phyloP scores from a whole-genome alignment of 768 basidiomycete genomes.

The Auriscalpium microsporum region DNA sequence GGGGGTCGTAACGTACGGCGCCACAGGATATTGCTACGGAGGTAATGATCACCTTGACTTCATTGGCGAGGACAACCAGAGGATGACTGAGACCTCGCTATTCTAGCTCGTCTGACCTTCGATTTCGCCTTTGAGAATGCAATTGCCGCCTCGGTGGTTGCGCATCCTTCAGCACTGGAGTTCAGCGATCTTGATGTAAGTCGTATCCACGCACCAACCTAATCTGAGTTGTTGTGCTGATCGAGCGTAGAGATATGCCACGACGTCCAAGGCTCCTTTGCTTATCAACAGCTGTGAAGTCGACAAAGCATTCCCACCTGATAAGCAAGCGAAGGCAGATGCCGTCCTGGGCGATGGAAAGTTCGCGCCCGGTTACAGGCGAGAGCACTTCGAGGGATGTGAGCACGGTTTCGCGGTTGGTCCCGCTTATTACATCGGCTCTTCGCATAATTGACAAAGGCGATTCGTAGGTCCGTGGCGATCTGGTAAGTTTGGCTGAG shows the following conservation, averaged over 20 bases:
- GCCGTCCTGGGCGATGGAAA: slow-evolving; percentile 31
- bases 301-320: slow-evolving; percentile 26
- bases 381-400: slow-evolving; percentile 30
- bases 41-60: slow-evolving; percentile 24
- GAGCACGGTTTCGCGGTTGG: slow-evolving; percentile 32
- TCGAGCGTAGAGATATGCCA: slow-evolving; percentile 23
- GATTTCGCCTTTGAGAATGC: slow-evolving; percentile 51
- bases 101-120: slow-evolving; percentile 45
- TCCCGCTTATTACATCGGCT: slow-evolving; percentile 14
- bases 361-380: slow-evolving; percentile 29
- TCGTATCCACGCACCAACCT: neutral
- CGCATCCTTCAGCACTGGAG: slow-evolving; percentile 55
- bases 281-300: slow-evolving; percentile 34
- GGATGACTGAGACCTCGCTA: neutral
- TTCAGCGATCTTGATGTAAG: slow-evolving; percentile 50
- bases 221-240: too few species aligned
- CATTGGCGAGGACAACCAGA: too few species aligned
- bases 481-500: slow-evolving; percentile 4
- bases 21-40: slow-evolving; percentile 65
- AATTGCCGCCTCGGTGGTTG: slow-evolving; percentile 38
- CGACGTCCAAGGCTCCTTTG: slow-evolving; percentile 29
- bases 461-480: slow-evolving; percentile 12
- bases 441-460: slow-evolving; percentile 29
- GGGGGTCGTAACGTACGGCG: slow-evolving; percentile 51
- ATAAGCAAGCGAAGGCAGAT: slow-evolving; percentile 27